These are phyloP conservation scores for Corylus americana DNA, from an alignment of 306 rosid species.

Conservation along the genomic window DNA sequence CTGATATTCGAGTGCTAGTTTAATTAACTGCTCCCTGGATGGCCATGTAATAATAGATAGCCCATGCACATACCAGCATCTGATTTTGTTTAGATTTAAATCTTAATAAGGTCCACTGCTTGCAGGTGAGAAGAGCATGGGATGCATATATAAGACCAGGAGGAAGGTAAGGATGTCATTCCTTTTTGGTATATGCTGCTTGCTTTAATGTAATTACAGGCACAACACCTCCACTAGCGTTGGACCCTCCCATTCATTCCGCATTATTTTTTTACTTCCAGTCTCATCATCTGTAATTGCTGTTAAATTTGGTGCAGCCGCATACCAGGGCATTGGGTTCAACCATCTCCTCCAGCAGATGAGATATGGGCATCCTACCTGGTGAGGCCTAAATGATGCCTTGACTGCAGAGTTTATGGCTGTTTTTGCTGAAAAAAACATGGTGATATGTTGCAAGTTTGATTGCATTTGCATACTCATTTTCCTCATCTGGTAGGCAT, in stretches of 20 bases:
- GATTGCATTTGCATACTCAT: neutral
- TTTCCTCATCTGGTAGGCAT: neutral
- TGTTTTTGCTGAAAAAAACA: neutral
- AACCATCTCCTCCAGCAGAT: constrained; percentile 82
- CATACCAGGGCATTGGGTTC: constrained; percentile 91
- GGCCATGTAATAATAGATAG: too few relatives aligned
- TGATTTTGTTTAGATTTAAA: constrained; percentile 9
- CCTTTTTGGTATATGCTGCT: constrained; percentile 1
- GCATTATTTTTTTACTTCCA: neutral
- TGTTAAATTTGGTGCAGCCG: constrained; percentile 53
- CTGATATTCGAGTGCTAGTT: too few relatives aligned
- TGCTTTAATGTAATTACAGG: neutral
- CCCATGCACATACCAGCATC: too few relatives aligned
- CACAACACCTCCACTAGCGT: neutral
- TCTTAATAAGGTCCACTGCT: constrained; percentile 3
- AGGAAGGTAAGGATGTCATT: constrained; percentile 66
- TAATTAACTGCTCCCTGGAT: too few relatives aligned
- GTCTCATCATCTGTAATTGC: neutral
- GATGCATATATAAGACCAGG: constrained; percentile 88
- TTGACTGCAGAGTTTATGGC: neutral
- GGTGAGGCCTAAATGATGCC: constrained; percentile 56
- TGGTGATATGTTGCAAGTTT: neutral
- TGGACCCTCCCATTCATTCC: neutral
- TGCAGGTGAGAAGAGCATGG: constrained; percentile 98
- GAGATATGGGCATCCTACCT: constrained; percentile 89